Evolutionary conservation across 305 asterid species (phyloP).

Genomic region (Caryopteris hybrid): DNA sequence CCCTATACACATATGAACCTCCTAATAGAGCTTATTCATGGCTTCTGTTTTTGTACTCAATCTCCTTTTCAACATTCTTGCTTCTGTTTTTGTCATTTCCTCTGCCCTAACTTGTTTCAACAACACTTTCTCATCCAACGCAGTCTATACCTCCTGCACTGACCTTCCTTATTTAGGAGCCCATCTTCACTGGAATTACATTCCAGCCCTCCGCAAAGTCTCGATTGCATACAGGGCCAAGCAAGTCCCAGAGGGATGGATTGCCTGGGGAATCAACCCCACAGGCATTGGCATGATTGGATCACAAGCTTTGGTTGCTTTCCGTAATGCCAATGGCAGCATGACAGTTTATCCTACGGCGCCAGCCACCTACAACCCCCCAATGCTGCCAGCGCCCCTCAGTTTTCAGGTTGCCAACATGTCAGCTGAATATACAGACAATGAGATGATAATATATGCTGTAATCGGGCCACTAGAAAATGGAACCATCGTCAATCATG

Average conservation of each 20-base stretch:
- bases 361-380: constrained; percentile 38
- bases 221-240: constrained; percentile 42
- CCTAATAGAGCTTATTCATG: no score
- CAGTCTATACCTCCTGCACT: constrained; percentile 26
- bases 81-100: constrained; percentile 16
- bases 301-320: constrained; percentile 48
- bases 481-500: constrained; percentile 36
- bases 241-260: constrained; percentile 36
- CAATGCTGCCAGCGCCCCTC: constrained; percentile 29
- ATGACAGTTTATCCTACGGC: constrained; percentile 37
- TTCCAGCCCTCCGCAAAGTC: constrained; percentile 23
- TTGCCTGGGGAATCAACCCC: constrained; percentile 61
- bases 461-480: constrained; percentile 33
- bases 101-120: constrained; percentile 34
- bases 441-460: constrained; percentile 46
- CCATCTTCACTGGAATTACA: constrained; percentile 44
- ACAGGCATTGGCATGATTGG: constrained; percentile 46
- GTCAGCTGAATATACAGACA: constrained; percentile 34
- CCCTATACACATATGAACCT: no score
- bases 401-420: constrained; percentile 35
- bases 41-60: no score
- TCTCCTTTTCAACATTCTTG: constrained; percentile 14
- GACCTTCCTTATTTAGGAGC: constrained; percentile 39
- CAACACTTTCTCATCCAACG: constrained; percentile 27
- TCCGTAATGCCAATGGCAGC: constrained; percentile 30